Conservation (phyloP, 257 asterid genomes). For the Salvia hispanica region DNA sequence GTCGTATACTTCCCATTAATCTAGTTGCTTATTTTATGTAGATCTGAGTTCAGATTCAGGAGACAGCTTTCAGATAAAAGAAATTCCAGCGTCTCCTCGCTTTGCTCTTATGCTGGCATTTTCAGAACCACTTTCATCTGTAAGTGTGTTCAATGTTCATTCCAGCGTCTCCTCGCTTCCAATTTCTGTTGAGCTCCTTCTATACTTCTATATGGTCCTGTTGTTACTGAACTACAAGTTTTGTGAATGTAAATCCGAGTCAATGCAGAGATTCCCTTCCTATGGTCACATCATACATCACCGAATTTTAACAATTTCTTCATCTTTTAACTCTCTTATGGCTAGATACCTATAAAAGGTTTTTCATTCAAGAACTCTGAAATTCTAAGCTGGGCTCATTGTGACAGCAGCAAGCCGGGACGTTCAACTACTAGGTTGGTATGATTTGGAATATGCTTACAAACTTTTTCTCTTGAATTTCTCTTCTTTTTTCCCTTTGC, state of each 20-base stretch:
- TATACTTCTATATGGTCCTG: not conserved
- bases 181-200: not conserved
- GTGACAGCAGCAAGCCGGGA: slow-evolving; percentile 90
- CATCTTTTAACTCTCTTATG: slow-evolving; percentile 22
- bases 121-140: slow-evolving; percentile 69
- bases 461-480: not conserved
- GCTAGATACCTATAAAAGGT: slow-evolving; percentile 73
- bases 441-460: slow-evolving; percentile 1
- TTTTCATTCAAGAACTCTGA: slow-evolving; percentile 71
- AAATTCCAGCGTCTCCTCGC: slow-evolving; percentile 66
- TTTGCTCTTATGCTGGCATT: slow-evolving; percentile 89
- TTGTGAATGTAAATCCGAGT: slow-evolving; percentile 10
- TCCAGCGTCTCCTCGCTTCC: too few relatives aligned
- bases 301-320: slow-evolving; percentile 5
- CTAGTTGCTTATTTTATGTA: slow-evolving; percentile 35
- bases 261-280: not conserved
- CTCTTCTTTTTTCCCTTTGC: not conserved
- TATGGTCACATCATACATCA: not conserved
- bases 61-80: slow-evolving; percentile 51
- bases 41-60: slow-evolving; percentile 56
- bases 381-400: slow-evolving; percentile 68
- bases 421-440: slow-evolving; percentile 62
- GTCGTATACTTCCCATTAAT: slow-evolving; percentile 15
- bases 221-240: not conserved
- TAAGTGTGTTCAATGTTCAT: slow-evolving; percentile 35